These are phyloP conservation scores for Coniferiporia sulphurascens DNA, from an alignment of 1,284 basidiomycete species.

Conservation along the genomic window DNA sequence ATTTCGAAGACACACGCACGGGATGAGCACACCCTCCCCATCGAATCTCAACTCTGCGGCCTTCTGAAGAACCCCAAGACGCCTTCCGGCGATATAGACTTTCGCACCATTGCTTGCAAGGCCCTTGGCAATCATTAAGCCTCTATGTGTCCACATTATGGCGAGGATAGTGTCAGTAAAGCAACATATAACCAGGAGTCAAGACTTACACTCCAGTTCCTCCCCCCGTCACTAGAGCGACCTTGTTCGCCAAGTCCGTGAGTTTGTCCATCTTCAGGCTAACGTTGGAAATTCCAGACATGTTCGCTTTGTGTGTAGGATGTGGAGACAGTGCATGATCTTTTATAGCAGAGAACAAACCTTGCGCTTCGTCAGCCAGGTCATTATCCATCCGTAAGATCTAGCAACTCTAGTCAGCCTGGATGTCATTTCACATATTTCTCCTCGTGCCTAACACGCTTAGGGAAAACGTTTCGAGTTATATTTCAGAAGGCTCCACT, in stretches of 20 bases:
- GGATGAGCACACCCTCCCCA: slow-evolving; percentile 32
- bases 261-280: background rate
- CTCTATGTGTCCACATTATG: slow-evolving; percentile 26
- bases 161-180: background rate
- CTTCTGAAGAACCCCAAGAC: slow-evolving; percentile 57
- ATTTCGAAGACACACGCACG: background rate
- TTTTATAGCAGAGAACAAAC: no score
- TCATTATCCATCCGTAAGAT: no score
- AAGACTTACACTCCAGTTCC: slow-evolving; percentile 60
- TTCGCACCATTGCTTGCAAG: slow-evolving; percentile 75
- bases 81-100: slow-evolving; percentile 75
- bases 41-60: slow-evolving; percentile 35
- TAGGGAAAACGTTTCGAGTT: no score
- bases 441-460: no score
- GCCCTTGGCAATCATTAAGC: slow-evolving; percentile 66
- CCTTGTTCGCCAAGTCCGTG: slow-evolving; percentile 47
- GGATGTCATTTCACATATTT: no score
- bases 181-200: no score
- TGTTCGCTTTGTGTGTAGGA: background rate
- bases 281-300: background rate
- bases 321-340: no score
- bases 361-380: no score
- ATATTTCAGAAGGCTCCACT: no score
- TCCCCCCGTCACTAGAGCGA: slow-evolving; percentile 76
- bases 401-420: no score